Base-by-base conservation (phyloP, 495 filamentous ascomycete species). In the Xanthoparmelia taractica region DNA sequence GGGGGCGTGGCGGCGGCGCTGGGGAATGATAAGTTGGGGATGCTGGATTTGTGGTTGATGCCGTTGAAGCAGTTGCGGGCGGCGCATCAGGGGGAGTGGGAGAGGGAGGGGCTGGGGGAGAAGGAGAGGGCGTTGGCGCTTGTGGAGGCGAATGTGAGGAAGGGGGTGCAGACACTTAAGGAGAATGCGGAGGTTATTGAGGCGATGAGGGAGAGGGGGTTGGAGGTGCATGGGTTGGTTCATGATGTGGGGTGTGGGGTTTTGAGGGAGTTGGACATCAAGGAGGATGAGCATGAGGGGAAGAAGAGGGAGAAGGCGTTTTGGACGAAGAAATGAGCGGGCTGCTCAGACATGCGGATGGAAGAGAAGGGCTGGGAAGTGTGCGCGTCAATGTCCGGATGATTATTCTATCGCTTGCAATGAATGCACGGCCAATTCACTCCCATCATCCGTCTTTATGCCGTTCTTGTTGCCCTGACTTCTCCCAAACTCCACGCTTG, bases 11-110 rank as follows among this genome's bases (percentile, higher is more conserved):
- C 77, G 0, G 91, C 85, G 0, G 83, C 89, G 0, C 78, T 96
- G 57, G 77, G 78, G 17, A 85, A 90, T 70, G 72, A 74, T 60
- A 83, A 85, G 59, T 74, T 95, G 27, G 91, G 90, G 6, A 83
- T 89, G n/a, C 13, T 68, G 57, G 91, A 95, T 72, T 85, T 84
- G 2, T 96, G 91, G 91, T 76, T 96, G 61, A 74, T 84, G 58
- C 90, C 91, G 1, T 73, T 94, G 58, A 81, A 84, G 48, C 78
- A 82, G 60, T 64, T 96, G 60, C 81, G 86, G 15, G 54, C 36
- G 64, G 37, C 65, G 57, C 4, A 55, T 1, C 15, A 17, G 33
- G 47, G 38, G 13, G 66, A 67, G 31, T 75, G 76, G 60, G 73
- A 90, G 67, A 68, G 75, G 54, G 79, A 84, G 57, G 82, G 84